Evolutionary conservation across 2,329 filamentous ascomycete genomes (phyloP), one percentile per base, ranked within the genome.

Genomic region (Cercospora citrullina): DNA sequence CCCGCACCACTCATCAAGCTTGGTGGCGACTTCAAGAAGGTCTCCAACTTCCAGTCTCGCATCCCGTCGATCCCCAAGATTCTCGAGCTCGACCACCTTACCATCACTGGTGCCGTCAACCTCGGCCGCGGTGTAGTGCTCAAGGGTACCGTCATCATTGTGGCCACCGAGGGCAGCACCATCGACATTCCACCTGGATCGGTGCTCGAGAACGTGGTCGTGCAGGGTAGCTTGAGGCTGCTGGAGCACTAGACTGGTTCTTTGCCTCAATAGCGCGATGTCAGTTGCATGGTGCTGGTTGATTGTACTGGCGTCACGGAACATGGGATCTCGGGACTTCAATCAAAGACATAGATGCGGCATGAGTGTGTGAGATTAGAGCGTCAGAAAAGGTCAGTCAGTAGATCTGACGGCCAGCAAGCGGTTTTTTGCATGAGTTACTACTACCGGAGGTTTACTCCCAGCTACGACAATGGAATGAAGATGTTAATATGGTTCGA

Each of bases 11-110:
- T 99, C 75, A 99, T 99, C 87, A 99, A 99, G 91, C 91, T 99
- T 64, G 95, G 95, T 76, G 90, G 89, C 78, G 95, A 99, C 87
- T 99, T 99, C 89, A 99, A 99, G 91, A 99, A 99, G 90, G 95
- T 99, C 45, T 98, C 94, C 1, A 95, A 93, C 85, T 96, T 96
- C 87, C 90, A 93, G 84, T 90, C 92, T 82, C 90, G 90, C 79
- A 94, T 96, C 75, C 87, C 91, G 10, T 93, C 90, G 72, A 96
- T 96, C 76, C 92, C 92, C 78, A 94, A 92, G 87, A 94, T 96
- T 75, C 89, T 95, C 73, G 92, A 96, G 85, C 88, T 95, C 60
- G 92, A 96, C 79, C 95, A 99, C 80, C 88, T 99, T 68, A 99
- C 95, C 79, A 97, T 99, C 77, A 99, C 95, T 39, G 95, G 95